Percentiles rank a stretch among this genome's conserved stretches.
Evolutionary conservation across 768 basidiomycete species (phyloP).

Genomic region (Mrakia hoshinonis): DNA sequence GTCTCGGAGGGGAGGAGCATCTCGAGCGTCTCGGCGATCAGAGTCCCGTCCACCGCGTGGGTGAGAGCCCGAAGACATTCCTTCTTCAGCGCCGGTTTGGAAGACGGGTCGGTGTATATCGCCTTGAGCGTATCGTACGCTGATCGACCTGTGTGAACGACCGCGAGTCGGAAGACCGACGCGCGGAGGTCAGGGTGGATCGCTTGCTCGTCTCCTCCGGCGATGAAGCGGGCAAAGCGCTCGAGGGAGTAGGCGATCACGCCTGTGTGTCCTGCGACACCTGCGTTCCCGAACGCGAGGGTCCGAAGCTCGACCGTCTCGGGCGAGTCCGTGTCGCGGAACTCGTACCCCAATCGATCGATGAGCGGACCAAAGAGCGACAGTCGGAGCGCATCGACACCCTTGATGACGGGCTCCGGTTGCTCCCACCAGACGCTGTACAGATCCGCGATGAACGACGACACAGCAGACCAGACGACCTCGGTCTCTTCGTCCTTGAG

Average conservation of each 20-base stretch:
- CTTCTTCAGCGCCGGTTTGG: constrained; percentile 62
- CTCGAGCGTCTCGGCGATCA: constrained; percentile 56
- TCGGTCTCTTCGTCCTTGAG: constrained; percentile 55
- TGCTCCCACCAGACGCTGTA: constrained; percentile 77
- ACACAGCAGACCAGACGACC: constrained; percentile 37
- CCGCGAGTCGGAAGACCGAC: constrained; percentile 46
- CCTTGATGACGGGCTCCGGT: constrained; percentile 45
- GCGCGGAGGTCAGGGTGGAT: constrained; percentile 73
- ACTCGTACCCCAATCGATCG: constrained; percentile 68
- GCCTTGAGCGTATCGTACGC: constrained; percentile 67
- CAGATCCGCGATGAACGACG: constrained; percentile 57
- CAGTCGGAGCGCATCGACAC: constrained; percentile 44
- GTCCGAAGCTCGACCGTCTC: constrained; percentile 68
- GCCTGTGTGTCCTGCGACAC: constrained; percentile 40
- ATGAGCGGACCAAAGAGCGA: constrained; percentile 60
- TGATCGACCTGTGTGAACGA: constrained; percentile 59
- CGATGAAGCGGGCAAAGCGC: constrained; percentile 62
- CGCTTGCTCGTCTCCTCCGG: constrained; percentile 64
- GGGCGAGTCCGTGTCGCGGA: constrained; percentile 54
- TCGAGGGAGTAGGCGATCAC: no score
- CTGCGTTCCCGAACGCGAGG: constrained; percentile 50
- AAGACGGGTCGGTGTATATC: constrained; percentile 62
- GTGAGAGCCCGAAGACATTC: constrained; percentile 57
- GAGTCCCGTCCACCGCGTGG: constrained; percentile 49
- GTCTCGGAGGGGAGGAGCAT: constrained; percentile 53